phyloP scores from a whole-genome alignment of 108 stramenopile species.

The Nannochloropsis salina region DNA sequence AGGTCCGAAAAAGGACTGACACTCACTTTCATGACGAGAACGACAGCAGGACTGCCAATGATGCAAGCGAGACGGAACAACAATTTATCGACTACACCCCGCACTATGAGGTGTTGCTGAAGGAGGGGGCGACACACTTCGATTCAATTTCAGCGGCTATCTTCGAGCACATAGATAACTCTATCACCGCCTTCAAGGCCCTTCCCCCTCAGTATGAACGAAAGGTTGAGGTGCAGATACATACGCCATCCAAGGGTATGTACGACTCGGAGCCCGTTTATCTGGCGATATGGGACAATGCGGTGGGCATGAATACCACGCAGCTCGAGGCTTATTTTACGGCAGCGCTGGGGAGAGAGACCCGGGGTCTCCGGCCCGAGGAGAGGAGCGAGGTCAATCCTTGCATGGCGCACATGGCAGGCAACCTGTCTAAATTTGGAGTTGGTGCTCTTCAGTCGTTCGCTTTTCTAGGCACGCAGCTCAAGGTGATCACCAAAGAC shows the following conservation, averaged over 20 bases:
- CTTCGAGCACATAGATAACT: background rate
- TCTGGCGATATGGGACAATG: slow-evolving; percentile 13
- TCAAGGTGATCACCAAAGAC: slow-evolving; percentile 2
- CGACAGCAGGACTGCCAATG: background rate
- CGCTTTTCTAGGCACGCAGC: slow-evolving; percentile 12
- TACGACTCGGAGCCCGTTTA: background rate
- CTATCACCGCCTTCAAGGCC: background rate
- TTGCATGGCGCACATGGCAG: background rate
- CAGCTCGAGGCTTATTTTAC: slow-evolving; percentile 19
- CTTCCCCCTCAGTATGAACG: background rate
- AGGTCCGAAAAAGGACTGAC: too few species aligned
- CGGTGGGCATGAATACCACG: background rate
- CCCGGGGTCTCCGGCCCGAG: background rate
- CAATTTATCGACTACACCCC: slow-evolving; percentile 17
- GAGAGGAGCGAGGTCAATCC: background rate
- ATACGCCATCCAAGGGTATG: background rate
- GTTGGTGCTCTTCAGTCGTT: background rate
- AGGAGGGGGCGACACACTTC: slow-evolving; percentile 4
- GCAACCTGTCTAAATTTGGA: slow-evolving; percentile 6
- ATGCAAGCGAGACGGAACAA: background rate
- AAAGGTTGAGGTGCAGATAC: background rate
- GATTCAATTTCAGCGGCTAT: background rate
- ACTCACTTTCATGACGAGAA: background rate
- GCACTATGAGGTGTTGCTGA: background rate
- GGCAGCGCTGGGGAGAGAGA: background rate